These are phyloP conservation scores for Cytospora piceae DNA, from an alignment of 2,329 filamentous ascomycete genomes.

Conservation along the genomic window DNA sequence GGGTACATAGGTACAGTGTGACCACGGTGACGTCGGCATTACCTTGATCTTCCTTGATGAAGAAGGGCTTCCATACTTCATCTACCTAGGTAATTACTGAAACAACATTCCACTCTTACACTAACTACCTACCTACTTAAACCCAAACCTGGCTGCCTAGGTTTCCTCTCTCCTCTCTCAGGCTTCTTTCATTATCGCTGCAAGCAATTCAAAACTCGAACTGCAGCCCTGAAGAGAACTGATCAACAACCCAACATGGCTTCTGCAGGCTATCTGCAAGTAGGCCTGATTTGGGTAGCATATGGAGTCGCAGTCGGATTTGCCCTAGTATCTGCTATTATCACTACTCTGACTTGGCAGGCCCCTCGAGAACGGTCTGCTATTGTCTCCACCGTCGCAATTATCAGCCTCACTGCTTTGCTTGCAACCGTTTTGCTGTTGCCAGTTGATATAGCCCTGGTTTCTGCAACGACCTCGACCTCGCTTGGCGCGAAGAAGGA, in stretches of 20 bases:
- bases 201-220: neutral
- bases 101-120: neutral
- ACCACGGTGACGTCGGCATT: constrained; percentile 22
- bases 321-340: constrained; percentile 74
- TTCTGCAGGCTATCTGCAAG: constrained; percentile 70
- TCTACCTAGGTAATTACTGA: neutral
- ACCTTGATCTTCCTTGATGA: neutral
- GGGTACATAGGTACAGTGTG: neutral
- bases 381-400: constrained; percentile 80
- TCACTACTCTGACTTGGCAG: constrained; percentile 93
- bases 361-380: constrained; percentile 83
- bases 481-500: constrained; percentile 83
- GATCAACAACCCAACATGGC: constrained; percentile 24
- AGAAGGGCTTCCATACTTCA: neutral
- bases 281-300: constrained; percentile 90
- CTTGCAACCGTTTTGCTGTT: constrained; percentile 91
- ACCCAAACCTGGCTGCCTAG: neutral
- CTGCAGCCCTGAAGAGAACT: neutral
- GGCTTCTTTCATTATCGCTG: neutral
- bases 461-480: constrained; percentile 82
- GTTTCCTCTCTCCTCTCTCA: neutral
- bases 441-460: constrained; percentile 92
- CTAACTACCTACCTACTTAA: neutral
- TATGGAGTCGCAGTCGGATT: constrained; percentile 83
- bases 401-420: constrained; percentile 82